Base-by-base conservation (phyloP, 306 rosid genomes). In the Comarum palustre region DNA sequence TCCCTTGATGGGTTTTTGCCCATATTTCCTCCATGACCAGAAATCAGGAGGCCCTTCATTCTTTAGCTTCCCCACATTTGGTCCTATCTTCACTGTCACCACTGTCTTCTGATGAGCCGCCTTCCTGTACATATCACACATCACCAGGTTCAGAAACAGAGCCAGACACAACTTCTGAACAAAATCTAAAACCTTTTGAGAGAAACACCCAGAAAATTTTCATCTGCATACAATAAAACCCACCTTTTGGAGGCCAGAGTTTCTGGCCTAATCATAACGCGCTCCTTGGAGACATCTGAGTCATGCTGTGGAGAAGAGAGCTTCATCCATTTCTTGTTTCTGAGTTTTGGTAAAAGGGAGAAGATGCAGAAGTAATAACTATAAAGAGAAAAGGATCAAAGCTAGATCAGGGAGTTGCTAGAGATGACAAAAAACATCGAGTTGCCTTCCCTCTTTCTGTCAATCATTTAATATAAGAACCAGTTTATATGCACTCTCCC, bases 1-100 rank as follows among this genome's bases (percentile, higher is more conserved):
- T 45, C 98, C 98, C 65, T 93, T 93, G 60, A 93, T 93, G 20
- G 98, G 96, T 51, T 93, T 93, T 57, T 93, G 98, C 69, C 98
- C 98, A 86, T 93, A 93, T 83, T 90, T 93, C 78, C 98, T 93
- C 98, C 98, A 93, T 69, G 98, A 93, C 98, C 98, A 90, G 45
- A 81, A 82, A 84, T 93, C 98, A 32, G 97, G 96, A 38, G 87
- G 81, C 10, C 97, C 97, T 89, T 93, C 98, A 69, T 89, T 93
- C 89, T 90, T 90, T 66, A 86, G 55, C 76, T 87, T 93, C 68
- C 96, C 88, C 51, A 79, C 90, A 83, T 87, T 87, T 74, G 79
- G 81, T 82, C 92, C 95, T 32, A 90, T 81, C 74, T 74, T 89
- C 79, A 93, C 97, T 17, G 50, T 71, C 8, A 93, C 96, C 59